phyloP scores from a whole-genome alignment of 345 rosid species.

The Linum usitatissimum region DNA sequence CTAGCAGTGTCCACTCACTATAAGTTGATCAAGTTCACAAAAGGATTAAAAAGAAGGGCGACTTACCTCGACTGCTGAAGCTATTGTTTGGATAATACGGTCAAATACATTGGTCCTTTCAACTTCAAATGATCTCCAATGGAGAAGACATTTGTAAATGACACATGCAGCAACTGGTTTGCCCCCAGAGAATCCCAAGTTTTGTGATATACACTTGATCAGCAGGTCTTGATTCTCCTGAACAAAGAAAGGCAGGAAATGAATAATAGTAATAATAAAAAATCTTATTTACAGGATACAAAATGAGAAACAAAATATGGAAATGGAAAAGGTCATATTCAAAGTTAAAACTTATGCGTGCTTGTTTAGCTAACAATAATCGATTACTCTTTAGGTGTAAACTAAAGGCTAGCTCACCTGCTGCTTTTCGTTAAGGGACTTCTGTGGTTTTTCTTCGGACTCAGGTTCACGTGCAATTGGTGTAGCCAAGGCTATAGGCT shows the following conservation, averaged over 20 bases:
- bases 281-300: neutral
- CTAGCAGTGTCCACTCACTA: conserved; percentile 11
- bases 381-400: neutral
- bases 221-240: conserved; percentile 93
- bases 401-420: conserved; percentile 38
- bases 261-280: neutral
- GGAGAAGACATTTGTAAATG: conserved; percentile 88
- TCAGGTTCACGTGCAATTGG: conserved; percentile 70
- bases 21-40: neutral
- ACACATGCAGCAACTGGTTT: conserved; percentile 96
- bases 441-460: conserved; percentile 97
- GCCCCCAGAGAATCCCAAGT: conserved; percentile 80
- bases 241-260: conserved; percentile 12
- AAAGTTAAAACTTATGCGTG: neutral
- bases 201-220: conserved; percentile 79
- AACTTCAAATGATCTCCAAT: conserved; percentile 98
- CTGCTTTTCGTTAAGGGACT: conserved; percentile 90
- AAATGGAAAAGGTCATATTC: neutral
- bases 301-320: neutral
- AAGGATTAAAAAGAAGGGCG: neutral
- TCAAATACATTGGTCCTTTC: conserved; percentile 92
- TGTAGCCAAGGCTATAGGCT: conserved; percentile 54
- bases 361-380: neutral
- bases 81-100: conserved; percentile 91
- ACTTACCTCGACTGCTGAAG: conserved; percentile 75